These are phyloP conservation scores for Elaeis guineensis DNA, from an alignment of 176 grass and related monocot species.

Conservation along the genomic window DNA sequence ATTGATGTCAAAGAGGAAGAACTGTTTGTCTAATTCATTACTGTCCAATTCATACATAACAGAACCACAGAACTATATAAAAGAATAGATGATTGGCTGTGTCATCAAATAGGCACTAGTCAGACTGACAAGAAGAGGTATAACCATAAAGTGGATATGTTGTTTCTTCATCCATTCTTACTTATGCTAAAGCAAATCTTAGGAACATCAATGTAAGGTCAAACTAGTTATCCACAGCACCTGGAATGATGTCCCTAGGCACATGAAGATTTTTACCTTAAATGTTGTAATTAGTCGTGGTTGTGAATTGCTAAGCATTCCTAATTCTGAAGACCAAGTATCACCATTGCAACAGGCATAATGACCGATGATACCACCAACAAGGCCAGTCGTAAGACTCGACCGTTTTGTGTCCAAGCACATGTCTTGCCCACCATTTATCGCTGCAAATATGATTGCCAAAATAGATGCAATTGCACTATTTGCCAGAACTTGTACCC, in stretches of 20 bases:
- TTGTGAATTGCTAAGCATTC: slow-evolving; percentile 74
- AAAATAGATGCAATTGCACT: slow-evolving; percentile 55
- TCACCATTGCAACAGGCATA: slow-evolving; percentile 97
- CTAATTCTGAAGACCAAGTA: slow-evolving; percentile 94
- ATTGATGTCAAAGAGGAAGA: no score
- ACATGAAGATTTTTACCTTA: slow-evolving; percentile 44
- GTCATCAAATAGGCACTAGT: no score
- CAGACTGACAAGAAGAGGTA: no score
- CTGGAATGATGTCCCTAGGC: not conserved
- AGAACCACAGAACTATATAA: no score
- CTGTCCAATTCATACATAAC: no score
- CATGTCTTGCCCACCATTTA: slow-evolving; percentile 62
- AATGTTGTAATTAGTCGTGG: slow-evolving; percentile 76
- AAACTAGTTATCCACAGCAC: not conserved
- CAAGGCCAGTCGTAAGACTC: slow-evolving; percentile 52
- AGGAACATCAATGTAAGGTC: not conserved
- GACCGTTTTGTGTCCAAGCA: slow-evolving; percentile 62
- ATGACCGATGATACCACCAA: slow-evolving; percentile 77
- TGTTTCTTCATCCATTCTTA: no score
- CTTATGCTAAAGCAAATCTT: no score
- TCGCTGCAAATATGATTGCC: slow-evolving; percentile 31
- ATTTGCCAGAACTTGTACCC: slow-evolving; percentile 87
- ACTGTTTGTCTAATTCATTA: no score
- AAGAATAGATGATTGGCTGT: no score
- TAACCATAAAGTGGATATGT: no score